Evolutionary conservation across 768 basidiomycete genomes (phyloP).

Genomic region (Galerina sulciceps): DNA sequence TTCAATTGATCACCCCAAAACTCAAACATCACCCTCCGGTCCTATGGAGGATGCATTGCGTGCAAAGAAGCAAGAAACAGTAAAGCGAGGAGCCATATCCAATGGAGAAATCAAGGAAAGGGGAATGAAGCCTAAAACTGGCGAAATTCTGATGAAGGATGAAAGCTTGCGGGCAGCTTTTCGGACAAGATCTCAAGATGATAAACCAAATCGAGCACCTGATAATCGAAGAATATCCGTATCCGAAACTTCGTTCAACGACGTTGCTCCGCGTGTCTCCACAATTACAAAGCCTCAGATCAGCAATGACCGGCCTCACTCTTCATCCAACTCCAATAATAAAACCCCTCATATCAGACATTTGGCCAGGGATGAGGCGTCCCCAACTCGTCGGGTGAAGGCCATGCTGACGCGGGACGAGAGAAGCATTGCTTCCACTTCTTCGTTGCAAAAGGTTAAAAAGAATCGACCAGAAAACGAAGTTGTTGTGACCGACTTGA

Average conservation of each 20-base stretch:
- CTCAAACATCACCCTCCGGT: constrained; percentile 11
- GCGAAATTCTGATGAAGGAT: constrained; percentile 53
- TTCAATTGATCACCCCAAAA: constrained; percentile 4
- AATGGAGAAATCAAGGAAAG: constrained; percentile 48
- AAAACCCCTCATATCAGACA: not conserved
- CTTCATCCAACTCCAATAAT: not conserved
- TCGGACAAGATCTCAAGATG: not conserved
- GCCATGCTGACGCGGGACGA: not conserved
- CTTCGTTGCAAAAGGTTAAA: not conserved
- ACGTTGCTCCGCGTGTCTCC: not conserved
- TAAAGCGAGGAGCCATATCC: constrained; percentile 52
- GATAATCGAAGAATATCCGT: not conserved
- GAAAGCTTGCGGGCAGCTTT: constrained; percentile 40
- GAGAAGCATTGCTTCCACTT: not conserved
- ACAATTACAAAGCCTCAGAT: not conserved
- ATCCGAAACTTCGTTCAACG: not conserved
- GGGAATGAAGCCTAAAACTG: constrained; percentile 46
- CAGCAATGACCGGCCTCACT: not conserved
- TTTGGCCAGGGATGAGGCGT: not conserved
- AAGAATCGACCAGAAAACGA: not conserved
- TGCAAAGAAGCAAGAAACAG: constrained; percentile 24
- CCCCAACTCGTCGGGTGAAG: not conserved
- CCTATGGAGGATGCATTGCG: constrained; percentile 8
- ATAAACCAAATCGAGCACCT: not conserved
- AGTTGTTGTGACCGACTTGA: not conserved